These are phyloP conservation scores for Pseudohyphozyma bogoriensis DNA, from an alignment of 768 basidiomycete genomes.

Conservation along the genomic window DNA sequence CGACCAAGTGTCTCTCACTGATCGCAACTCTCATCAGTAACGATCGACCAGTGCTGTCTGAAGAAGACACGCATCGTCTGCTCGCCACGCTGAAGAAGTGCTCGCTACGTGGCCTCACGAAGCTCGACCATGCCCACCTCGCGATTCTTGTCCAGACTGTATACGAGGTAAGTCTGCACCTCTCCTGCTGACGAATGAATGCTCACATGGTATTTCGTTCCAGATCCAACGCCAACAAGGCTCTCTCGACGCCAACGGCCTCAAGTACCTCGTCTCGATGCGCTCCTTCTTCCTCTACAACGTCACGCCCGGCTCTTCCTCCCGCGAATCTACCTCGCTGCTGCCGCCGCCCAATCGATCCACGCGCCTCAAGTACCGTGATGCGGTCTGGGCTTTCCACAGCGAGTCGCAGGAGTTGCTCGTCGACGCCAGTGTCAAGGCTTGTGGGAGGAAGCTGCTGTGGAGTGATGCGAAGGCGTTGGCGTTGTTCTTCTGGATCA, in stretches of 20 bases:
- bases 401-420: conserved; percentile 87
- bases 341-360: background rate
- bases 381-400: conserved; percentile 95
- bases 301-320: background rate
- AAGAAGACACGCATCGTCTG: conserved; percentile 41
- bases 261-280: conserved; percentile 87
- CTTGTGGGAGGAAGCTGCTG: conserved; percentile 57
- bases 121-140: conserved; percentile 72
- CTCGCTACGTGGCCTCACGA: conserved; percentile 60
- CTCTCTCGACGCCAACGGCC: conserved; percentile 81
- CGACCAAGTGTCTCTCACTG: background rate
- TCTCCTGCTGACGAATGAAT: too few relatives aligned
- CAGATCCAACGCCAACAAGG: conserved; percentile 83
- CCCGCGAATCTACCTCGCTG: background rate
- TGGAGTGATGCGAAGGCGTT: conserved; percentile 82
- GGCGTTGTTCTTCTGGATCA: conserved; percentile 81
- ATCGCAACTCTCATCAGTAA: background rate
- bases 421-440: conserved; percentile 51
- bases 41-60: background rate
- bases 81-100: conserved; percentile 54
- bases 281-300: conserved; percentile 51
- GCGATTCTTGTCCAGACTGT: conserved; percentile 77
- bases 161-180: conserved; percentile 48
- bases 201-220: background rate
- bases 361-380: conserved; percentile 66